Base-by-base conservation (phyloP, 2,329 filamentous ascomycete species). In the Pseudofabraea citricarpa region DNA sequence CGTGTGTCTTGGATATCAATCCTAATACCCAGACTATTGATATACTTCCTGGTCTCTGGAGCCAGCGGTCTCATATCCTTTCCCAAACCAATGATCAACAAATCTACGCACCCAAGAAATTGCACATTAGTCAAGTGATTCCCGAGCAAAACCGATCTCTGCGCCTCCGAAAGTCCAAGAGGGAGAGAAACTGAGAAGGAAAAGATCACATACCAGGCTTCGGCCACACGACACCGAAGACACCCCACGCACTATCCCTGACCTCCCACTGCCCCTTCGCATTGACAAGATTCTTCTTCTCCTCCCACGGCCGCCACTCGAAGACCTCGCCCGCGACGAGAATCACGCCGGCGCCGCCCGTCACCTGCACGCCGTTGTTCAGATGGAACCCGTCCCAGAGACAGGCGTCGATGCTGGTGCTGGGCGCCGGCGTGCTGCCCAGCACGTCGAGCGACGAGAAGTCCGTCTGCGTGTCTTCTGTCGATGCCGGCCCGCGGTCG, bases 1-100 rank as follows among this genome's bases (percentile, higher is more conserved):
- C 89, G 75, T 23, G 93, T 97, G 67, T 97, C 93, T 59, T 91
- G 77, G 3, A 96, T 75, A 59, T 98, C 93, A 5, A 97, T 74
- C 45, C 88, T 75, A 54, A 97, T 86, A 0, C 93, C 93, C 32
- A 97, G 65, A 22, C 78, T 75, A 49, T 83, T 85, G 44, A 98
- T 80, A 54, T 81, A 74, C 46, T 73, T 74, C 54, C 85, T 81
- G 33, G 88, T 87, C 54, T 81, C 74, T 1, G 87, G 86, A 44
- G 85, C 87, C 6, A 97, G 66, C 1, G 90, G 90, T 39, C 82
- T 70, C 40, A 93, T 87, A 16, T 76, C 74, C 16, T 78, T 79
- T 1, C 93, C 93, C 4, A 93, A 77, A 1, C 93, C 93, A n/a
- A 98, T 69, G 43, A 98, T 86, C 31, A 98, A 70, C 15, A 97